Evolutionary conservation across 257 asterid genomes (phyloP).

Genomic region (Solanum bulbocastanum): DNA sequence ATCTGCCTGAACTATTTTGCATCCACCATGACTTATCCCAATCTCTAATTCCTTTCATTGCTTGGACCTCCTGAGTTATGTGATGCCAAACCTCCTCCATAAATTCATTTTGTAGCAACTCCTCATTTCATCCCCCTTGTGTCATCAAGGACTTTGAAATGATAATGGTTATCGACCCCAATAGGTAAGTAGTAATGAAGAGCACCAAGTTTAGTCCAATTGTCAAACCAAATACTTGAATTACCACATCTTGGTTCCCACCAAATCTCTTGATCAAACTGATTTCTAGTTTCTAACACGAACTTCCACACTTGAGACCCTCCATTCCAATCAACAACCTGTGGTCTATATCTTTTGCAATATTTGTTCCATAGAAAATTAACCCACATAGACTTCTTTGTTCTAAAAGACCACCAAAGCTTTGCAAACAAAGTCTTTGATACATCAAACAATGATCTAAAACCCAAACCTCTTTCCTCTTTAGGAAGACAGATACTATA

Average conservation of each 20-base stretch:
- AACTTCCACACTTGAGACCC: background rate
- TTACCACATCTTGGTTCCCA: background rate
- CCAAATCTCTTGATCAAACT: background rate
- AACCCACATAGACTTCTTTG: background rate
- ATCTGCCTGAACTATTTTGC: background rate
- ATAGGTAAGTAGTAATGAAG: background rate
- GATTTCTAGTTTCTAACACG: background rate
- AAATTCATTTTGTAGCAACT: no score
- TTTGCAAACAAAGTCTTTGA: background rate
- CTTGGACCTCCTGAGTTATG: background rate
- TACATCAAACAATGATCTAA: background rate
- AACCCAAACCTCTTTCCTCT: background rate
- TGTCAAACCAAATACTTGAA: background rate
- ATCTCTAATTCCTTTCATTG: no score
- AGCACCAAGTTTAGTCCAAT: background rate
- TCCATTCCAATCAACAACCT: background rate
- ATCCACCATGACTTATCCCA: background rate
- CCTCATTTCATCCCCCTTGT: background rate
- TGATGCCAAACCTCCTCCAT: background rate
- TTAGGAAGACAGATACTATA: background rate
- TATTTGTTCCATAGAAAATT: background rate
- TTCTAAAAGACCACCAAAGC: background rate
- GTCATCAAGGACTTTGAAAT: background rate
- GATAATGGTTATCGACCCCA: background rate
- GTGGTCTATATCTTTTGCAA: background rate